phyloP scores from a whole-genome alignment of 1,139 yeast genomes.

The Suhomyces bokatorum region DNA sequence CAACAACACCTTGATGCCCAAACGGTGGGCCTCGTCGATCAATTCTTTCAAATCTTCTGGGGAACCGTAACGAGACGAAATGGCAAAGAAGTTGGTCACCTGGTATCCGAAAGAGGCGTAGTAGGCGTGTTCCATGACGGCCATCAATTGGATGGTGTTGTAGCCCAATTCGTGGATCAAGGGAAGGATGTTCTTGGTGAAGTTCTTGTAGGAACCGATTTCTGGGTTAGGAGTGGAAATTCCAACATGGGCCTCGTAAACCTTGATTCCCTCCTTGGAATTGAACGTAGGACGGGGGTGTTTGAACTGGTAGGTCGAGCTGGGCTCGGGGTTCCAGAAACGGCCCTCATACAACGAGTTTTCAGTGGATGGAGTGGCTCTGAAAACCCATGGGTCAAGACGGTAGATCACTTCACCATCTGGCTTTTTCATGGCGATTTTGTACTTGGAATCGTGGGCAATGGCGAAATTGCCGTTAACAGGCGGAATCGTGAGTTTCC shows the following conservation, averaged over 20 bases:
- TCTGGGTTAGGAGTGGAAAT: constrained; percentile 89
- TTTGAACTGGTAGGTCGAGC: constrained; percentile 55
- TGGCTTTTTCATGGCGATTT: constrained; percentile 64
- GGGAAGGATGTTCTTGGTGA: constrained; percentile 80
- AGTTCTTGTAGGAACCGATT: constrained; percentile 82
- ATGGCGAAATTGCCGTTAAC: constrained; percentile 62
- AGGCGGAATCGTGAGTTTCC: constrained; percentile 59
- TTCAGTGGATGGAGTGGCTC: constrained; percentile 71
- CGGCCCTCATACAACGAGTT: constrained; percentile 69
- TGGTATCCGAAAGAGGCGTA: constrained; percentile 98
- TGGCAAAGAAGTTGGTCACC: constrained; percentile 88
- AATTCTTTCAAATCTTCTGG: constrained; percentile 93
- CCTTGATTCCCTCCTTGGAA: constrained; percentile 54
- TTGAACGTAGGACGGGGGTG: constrained; percentile 57
- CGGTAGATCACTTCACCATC: constrained; percentile 75
- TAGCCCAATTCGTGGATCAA: constrained; percentile 81
- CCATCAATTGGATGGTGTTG: constrained; percentile 94
- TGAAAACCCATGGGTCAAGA: constrained; percentile 83
- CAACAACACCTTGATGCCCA: constrained; percentile 82
- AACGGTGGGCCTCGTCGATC: constrained; percentile 85
- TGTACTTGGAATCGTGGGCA: constrained; percentile 78
- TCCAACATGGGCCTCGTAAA: constrained; percentile 96
- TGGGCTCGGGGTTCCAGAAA: constrained; percentile 79
- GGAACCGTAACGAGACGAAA: constrained; percentile 85
- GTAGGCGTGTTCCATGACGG: constrained; percentile 98